Base-by-base conservation (phyloP, 805 yeast species). In the Dipodascus albidus region DNA sequence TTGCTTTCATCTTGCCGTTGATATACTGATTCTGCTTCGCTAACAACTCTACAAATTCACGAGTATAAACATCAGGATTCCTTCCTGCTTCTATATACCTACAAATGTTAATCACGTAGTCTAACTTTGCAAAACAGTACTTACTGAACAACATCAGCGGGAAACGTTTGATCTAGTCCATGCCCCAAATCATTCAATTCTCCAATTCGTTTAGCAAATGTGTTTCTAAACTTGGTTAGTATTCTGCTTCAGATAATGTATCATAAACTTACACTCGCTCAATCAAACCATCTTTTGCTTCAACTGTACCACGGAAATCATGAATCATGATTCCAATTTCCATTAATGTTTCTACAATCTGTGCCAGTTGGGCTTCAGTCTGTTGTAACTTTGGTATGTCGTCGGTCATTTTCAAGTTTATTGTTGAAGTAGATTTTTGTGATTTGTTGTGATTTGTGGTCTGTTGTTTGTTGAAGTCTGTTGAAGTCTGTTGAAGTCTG, bases 21-120 rank as follows among this genome's bases (percentile, higher is more conserved):
- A 93, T 74, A 59, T 83, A 81, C 62, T 95, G 96, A 64, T 93
- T 93, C 48, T 89, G 82, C 60, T 87, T 83, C 42, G 89, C 82
- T n/a, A 93, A 85, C 35, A 91, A 87, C 65, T 93, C 99, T 15
- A 91, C 87, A 69, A 93, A 93, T 70, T 93, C 99, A 65, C 99
- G 78, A 0, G 98, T 89, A 68, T 93, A 93, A 42, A 93, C 89
- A 64, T 93, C 98, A 0, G 99, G 98, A 64, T 93, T 93, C 60
- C 99, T 75, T 1, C 99, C 99, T 63, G 88, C 95, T 64, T 93
- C 98, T 41, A 93, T 87, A 64, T 93, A 93, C 54, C 44, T 38
- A 14, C 6, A 38, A n/a, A n/a, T n/a, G n/a, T n/a, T n/a, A n/a
- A n/a, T n/a, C n/a, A n/a, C n/a, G n/a, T n/a, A n/a, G n/a, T n/a